Evolutionary conservation across 2,329 filamentous ascomycete species (phyloP), one percentile per base, ranked within the genome.

Genomic region (Metarhizium guizhouense): DNA sequence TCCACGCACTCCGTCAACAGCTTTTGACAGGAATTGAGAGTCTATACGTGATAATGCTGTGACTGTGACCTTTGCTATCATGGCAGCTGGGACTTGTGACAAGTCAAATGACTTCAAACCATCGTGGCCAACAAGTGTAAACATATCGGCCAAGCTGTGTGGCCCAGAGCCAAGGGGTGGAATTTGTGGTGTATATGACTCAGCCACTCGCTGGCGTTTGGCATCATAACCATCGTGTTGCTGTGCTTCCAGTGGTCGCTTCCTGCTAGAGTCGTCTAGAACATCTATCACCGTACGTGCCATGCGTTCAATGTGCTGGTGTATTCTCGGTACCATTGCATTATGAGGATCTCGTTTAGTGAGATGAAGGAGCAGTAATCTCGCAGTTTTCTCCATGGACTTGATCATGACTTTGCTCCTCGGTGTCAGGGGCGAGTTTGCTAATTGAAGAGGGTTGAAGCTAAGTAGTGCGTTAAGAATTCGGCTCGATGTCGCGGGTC

Each of bases 341-440:
- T 91, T 88, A 55, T 88, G 87, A 2, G 89, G 88, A 62, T 94
- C 91, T 65, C 92, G 91, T 74, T 93, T 93, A 62, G 87, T 77
- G 54, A 96, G 76, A 70, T 96, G 92, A 54, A 92, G 81, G 43
- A 97, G 78, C 50, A 99, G 75, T 62, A 91, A 84, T 64, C 91
- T 83, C 3, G 88, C 88, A 29, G 94, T 99, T 67, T 95, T 90
- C 70, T 96, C 93, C 84, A 99, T 94, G 5, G 93, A 97, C 71
- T 86, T 90, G 58, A 95, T 81, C 63, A 93, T 83, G 57, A 99
- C 87, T 63, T 87, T 90, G 52, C 83, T 81, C 66, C 85, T 90
- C 3, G 90, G 81, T 0, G 88, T 93, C 76, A 95, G 82, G 3
- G 87, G 85, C 2, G 84, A 83, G 64, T 83, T 87, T 56, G 88